These are phyloP conservation scores for Ophiostoma triangulosporum DNA, from an alignment of 2,329 filamentous ascomycete genomes.

Conservation along the genomic window DNA sequence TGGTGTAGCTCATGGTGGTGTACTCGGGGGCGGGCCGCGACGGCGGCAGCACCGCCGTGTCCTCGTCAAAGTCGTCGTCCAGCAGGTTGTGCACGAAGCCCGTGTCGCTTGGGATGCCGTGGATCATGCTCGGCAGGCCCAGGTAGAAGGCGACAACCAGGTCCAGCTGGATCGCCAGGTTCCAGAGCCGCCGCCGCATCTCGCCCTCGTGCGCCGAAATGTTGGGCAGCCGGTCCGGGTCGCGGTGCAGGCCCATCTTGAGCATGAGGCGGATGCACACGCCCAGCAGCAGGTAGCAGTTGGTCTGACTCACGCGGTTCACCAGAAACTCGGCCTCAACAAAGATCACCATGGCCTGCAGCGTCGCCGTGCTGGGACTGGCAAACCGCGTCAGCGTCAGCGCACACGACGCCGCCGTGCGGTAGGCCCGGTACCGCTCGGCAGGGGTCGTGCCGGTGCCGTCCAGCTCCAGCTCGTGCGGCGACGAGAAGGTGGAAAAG, in stretches of 20 bases:
- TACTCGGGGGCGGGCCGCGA: constrained; percentile 43
- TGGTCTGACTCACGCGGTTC: constrained; percentile 36
- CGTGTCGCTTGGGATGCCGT: constrained; percentile 50
- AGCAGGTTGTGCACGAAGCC: constrained; percentile 46
- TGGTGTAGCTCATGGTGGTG: constrained; percentile 43
- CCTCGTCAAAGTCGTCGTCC: constrained; percentile 51
- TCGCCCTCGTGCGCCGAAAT: constrained; percentile 40
- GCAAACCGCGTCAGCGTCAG: constrained; percentile 37
- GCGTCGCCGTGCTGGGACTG: constrained; percentile 32
- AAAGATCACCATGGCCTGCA: constrained; percentile 38
- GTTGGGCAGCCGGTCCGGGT: constrained; percentile 36
- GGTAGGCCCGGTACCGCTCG: constrained; percentile 36
- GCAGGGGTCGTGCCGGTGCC: constrained; percentile 27
- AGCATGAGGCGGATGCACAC: constrained; percentile 40
- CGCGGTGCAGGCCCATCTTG: constrained; percentile 45
- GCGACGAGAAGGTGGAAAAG: constrained; percentile 30
- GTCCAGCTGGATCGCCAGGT: constrained; percentile 44
- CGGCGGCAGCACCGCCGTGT: constrained; percentile 39
- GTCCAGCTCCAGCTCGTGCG: constrained; percentile 30
- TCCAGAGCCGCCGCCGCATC: constrained; percentile 41
- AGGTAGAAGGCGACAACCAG: constrained; percentile 53
- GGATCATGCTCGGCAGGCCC: constrained; percentile 53
- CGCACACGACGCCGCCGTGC: constrained; percentile 36
- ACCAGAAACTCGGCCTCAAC: constrained; percentile 40
- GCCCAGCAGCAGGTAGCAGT: constrained; percentile 38